These are phyloP conservation scores for Silene conica DNA, from an alignment of 148 eudicot genomes.

Conservation along the genomic window DNA sequence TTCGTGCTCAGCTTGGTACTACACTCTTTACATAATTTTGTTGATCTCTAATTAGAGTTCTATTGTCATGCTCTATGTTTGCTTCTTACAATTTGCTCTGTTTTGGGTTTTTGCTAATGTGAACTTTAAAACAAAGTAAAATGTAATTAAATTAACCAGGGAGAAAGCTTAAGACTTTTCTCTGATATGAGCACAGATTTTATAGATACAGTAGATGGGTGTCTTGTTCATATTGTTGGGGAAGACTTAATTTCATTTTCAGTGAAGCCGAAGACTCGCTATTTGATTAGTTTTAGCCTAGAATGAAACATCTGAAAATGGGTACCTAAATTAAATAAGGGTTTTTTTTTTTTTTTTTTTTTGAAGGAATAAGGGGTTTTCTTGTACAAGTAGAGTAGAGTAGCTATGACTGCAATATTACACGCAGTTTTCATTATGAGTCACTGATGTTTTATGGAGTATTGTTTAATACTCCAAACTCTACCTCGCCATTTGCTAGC, in stretches of 20 bases:
- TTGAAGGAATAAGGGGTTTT: too few species aligned
- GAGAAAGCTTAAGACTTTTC: neutral
- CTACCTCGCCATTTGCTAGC: too few species aligned
- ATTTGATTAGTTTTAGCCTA: too few species aligned
- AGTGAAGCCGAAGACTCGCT: too few species aligned
- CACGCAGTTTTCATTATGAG: neutral
- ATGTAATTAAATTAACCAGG: too few species aligned
- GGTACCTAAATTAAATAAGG: neutral
- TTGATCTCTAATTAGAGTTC: neutral
- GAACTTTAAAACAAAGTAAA: too few species aligned
- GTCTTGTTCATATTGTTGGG: neutral
- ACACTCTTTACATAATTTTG: neutral
- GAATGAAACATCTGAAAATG: neutral
- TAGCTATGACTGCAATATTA: too few species aligned
- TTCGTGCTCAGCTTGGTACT: neutral
- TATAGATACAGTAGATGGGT: neutral
- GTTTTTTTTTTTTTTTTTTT: too few species aligned
- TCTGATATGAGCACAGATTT: neutral
- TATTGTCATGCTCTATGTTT: neutral
- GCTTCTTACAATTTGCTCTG: neutral
- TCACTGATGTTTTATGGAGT: neutral
- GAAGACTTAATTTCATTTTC: too few species aligned
- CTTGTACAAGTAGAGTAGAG: too few species aligned
- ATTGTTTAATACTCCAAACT: too few species aligned
- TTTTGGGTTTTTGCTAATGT: too few species aligned